These are phyloP conservation scores for Lecanicillium sp. DNA, from an alignment of 2,329 filamentous ascomycete genomes.

Conservation along the genomic window DNA sequence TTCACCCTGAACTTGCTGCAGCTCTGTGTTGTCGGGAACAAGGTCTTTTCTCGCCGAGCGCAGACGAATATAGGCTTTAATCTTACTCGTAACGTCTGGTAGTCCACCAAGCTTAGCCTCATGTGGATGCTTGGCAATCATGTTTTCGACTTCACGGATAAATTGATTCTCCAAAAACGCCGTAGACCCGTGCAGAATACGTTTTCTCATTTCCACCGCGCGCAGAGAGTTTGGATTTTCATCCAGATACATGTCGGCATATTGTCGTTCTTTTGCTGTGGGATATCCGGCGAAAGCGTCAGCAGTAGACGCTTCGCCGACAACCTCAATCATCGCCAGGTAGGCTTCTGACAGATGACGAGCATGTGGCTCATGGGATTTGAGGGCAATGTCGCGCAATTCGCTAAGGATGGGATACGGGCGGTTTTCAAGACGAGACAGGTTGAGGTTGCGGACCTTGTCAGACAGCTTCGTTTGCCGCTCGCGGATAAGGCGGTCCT, in stretches of 20 bases:
- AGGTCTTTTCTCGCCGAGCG: slow-evolving; percentile 74
- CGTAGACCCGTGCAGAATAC: slow-evolving; percentile 73
- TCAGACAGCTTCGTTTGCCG: slow-evolving; percentile 77
- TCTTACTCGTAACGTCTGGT: slow-evolving; percentile 80
- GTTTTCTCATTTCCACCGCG: slow-evolving; percentile 62
- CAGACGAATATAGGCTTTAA: slow-evolving; percentile 84
- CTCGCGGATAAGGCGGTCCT: slow-evolving; percentile 70
- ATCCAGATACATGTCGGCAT: slow-evolving; percentile 68
- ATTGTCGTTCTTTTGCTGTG: slow-evolving; percentile 67
- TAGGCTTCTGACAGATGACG: slow-evolving; percentile 76
- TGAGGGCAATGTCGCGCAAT: slow-evolving; percentile 65
- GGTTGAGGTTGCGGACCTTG: slow-evolving; percentile 72
- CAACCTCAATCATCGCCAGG: slow-evolving; percentile 69
- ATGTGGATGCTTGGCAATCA: slow-evolving; percentile 74
- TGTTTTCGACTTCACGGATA: slow-evolving; percentile 64
- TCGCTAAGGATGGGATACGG: slow-evolving; percentile 68
- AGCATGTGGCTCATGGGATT: slow-evolving; percentile 61
- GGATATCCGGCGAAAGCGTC: slow-evolving; percentile 51
- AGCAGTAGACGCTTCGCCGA: slow-evolving; percentile 58
- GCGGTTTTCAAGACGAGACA: slow-evolving; percentile 55
- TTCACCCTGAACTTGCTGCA: slow-evolving; percentile 73
- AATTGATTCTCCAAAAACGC: slow-evolving; percentile 75
- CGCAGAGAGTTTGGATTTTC: slow-evolving; percentile 57
- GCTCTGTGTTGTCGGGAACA: slow-evolving; percentile 68
- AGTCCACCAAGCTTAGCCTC: slow-evolving; percentile 86